Evolutionary conservation across 2,329 filamentous ascomycete species (phyloP), one percentile per base, ranked within the genome.

Genomic region (Monosporascus ibericus): DNA sequence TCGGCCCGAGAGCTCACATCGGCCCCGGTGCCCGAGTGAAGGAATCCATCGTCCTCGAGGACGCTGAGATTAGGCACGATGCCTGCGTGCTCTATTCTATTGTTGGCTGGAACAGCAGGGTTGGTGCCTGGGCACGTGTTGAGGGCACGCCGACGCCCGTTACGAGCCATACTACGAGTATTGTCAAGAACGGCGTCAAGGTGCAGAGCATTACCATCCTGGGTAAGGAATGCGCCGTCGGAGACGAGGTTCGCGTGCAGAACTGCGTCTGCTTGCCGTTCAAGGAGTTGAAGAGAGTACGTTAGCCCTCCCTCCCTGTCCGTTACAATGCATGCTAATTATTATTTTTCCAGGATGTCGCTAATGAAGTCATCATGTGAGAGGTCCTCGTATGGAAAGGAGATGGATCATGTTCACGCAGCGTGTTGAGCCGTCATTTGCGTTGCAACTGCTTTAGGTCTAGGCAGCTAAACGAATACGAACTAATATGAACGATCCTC

Each of bases 141-240:
- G 94, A 99, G 73, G 94, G 94, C 51, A 96, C 91, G 1, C 92
- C 92, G 1, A 95, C 88, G 17, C 88, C 92, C 0, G 84, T 90
- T 51, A 86, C 81, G 49, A 96, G 88, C 76, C 92, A 97, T 75
- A 88, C 84, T 50, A 97, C 92, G 15, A 96, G 88, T 73, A 91
- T 97, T 64, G 80, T 97, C 72, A 97, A 96, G 83, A 95, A 96
- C 66, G 94, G 94, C 49, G 86, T 97, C 72, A 97, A 97, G 79
- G 94, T 99, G 49, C 94, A 97, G 79, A 95, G 90, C 71, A 94
- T 97, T 68, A 97, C 92, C 47, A 99, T 97, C 61, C 73, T 99
- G 57, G 92, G 92, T 68, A 96, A 97, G 79, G 94, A 99, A 72
- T 97, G 92, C 66, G 84, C 79, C 52, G 94, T 97, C 30, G 91